A percentile compares a stretch with the other conserved stretches of the same genome.
phyloP scores from a whole-genome alignment of 352 stramenopile species.

The Globisporangium viniferum region DNA sequence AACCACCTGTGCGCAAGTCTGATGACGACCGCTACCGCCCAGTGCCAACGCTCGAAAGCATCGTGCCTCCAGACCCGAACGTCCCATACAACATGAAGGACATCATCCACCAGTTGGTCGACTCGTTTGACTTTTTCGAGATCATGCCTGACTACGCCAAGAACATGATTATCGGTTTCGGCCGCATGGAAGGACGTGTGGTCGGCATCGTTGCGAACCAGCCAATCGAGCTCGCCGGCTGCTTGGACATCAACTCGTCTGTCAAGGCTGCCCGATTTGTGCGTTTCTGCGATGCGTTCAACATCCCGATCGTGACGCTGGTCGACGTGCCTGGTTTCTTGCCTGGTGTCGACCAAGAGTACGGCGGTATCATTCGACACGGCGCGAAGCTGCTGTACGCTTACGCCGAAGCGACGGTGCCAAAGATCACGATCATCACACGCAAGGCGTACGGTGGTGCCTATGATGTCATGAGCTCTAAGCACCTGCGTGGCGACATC shows the following conservation, averaged over 20 bases:
- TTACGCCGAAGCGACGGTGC: conserved; percentile 96
- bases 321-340: conserved; percentile 99
- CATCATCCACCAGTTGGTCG: conserved; percentile 94
- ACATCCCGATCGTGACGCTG: conserved; percentile 98
- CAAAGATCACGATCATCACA: conserved; percentile 99
- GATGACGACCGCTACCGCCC: conserved; percentile 86
- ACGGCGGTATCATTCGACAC: conserved; percentile 94
- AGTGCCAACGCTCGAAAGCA: conserved; percentile 87
- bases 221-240: conserved; percentile 95
- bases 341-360: conserved; percentile 93
- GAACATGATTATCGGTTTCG: conserved; percentile 98
- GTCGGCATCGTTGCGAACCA: conserved; percentile 98
- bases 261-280: conserved; percentile 98
- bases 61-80: conserved; percentile 97
- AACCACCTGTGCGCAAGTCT: conserved; percentile 70
- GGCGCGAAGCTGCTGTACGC: conserved; percentile 98
- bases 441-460: conserved; percentile 98
- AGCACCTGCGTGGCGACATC: conserved; percentile 96
- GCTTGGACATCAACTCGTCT: conserved; percentile 96
- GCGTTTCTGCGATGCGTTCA: conserved; percentile 97
- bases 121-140: conserved; percentile 96
- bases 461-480: conserved; percentile 99
- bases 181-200: conserved; percentile 94
- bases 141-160: conserved; percentile 96
- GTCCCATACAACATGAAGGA: conserved; percentile 98